A percentile compares a stretch with the other conserved stretches of the same genome.
phyloP scores from a whole-genome alignment of 768 basidiomycete species.

The Termitomyces bulborhizus region DNA sequence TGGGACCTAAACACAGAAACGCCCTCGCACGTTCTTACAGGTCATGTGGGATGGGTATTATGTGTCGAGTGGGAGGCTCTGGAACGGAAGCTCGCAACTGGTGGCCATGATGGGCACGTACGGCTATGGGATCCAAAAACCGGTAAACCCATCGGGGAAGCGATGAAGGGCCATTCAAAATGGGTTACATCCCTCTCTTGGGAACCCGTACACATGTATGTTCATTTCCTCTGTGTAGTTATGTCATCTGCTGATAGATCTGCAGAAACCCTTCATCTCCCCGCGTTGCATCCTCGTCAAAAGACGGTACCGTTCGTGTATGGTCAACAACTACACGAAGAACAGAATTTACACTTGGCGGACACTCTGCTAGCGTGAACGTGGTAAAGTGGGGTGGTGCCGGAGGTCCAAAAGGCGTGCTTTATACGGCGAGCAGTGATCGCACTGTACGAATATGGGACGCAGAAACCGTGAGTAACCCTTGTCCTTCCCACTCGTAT shows the following conservation, averaged over 20 bases:
- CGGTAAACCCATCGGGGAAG: constrained; percentile 84
- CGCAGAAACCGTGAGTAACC: constrained; percentile 53
- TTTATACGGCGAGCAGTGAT: constrained; percentile 96
- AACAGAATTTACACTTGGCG: constrained; percentile 81
- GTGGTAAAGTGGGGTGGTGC: constrained; percentile 96
- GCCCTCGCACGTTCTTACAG: constrained; percentile 79
- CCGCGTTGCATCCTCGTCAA: constrained; percentile 90
- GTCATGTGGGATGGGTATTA: constrained; percentile 94
- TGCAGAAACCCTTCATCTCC: constrained; percentile 70
- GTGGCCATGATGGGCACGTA: constrained; percentile 91
- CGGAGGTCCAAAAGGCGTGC: constrained; percentile 57
- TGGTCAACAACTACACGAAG: constrained; percentile 76
- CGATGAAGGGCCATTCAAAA: constrained; percentile 89
- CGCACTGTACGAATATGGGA: constrained; percentile 95
- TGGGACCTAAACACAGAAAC: constrained; percentile 95
- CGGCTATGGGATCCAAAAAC: constrained; percentile 91
- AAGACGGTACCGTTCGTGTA: constrained; percentile 93
- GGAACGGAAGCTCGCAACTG: constrained; percentile 87
- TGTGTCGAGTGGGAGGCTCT: constrained; percentile 97
- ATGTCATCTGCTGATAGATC: not conserved
- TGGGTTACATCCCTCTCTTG: constrained; percentile 95
- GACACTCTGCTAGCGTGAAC: constrained; percentile 92
- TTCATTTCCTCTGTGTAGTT: constrained; percentile 5
- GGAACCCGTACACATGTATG: constrained; percentile 91
- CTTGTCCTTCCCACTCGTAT: not conserved